phyloP scores from a whole-genome alignment of 345 rosid species.

The Syzygium jambos region DNA sequence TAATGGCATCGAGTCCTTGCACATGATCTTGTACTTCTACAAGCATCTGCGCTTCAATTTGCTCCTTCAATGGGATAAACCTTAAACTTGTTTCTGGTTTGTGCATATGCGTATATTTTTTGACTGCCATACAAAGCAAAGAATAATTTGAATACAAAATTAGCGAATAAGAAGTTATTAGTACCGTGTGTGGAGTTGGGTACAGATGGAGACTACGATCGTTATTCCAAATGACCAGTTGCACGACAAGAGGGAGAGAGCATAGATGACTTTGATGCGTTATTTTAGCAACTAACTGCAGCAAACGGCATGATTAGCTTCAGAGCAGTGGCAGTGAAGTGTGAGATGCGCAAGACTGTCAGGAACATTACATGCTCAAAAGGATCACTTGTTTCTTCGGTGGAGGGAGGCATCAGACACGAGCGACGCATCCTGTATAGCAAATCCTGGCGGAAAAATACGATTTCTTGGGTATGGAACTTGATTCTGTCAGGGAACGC shows the following conservation, averaged over 20 bases:
- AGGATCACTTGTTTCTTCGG: slow-evolving; percentile 73
- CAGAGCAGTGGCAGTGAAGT: neutral
- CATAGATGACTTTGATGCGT: no score
- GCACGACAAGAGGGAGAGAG: no score
- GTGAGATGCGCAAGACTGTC: neutral
- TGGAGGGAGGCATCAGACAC: slow-evolving; percentile 77
- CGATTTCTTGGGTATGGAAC: slow-evolving; percentile 85
- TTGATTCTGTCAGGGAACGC: slow-evolving; percentile 51
- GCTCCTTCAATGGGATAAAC: neutral
- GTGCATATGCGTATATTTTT: neutral
- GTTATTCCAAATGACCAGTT: no score
- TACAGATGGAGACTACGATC: no score
- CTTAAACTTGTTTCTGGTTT: neutral
- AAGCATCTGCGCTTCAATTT: neutral
- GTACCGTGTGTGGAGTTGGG: no score
- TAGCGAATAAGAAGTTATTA: no score
- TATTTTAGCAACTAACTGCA: slow-evolving; percentile 57
- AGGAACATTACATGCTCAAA: slow-evolving; percentile 63
- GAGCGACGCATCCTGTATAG: slow-evolving; percentile 87
- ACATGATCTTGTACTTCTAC: neutral
- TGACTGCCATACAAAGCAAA: no score
- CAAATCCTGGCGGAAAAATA: slow-evolving; percentile 81
- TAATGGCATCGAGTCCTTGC: neutral
- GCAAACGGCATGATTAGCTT: slow-evolving; percentile 7
- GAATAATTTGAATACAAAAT: no score